Evolutionary conservation across 1,284 basidiomycete genomes (phyloP), one percentile per base, ranked within the genome.

Genomic region (Sanghuangporus sanghuang): DNA sequence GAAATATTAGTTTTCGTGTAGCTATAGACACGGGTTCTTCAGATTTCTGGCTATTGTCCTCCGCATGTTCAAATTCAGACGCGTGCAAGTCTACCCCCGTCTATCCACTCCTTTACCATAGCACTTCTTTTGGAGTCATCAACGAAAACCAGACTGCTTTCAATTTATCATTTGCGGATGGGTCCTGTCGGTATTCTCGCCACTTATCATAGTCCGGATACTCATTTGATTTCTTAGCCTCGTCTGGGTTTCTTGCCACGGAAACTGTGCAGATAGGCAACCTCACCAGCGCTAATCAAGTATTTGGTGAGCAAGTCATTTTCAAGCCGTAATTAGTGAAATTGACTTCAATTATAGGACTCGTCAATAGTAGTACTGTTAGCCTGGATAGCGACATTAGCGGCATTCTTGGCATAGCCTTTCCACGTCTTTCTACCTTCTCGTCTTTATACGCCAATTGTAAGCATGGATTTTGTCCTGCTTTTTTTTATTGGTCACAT

Each of bases 11-110:
- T 69, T 87, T 90, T 68, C 85, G 88, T 16, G 81, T 86, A n/a
- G 82, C 83, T 0, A 74, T 92, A 48, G 89, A 92, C 72, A 91
- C 90, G 0, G 90, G 79, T n/a, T 92, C 90, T 3, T 80, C 89
- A 11, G 88, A 90, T 72, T 71, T 88, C 18, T 92, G 89, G 89
- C 68, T 91, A 16, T 70, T 84, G 54, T 87, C 89, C 27, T 85
- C 88, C 3, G 78, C 71, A 6, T 92, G 90, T 73, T 72, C 72
- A 39, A 39, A 32, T n/a, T 78, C 82, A 6, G 70, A 70, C 14
- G 68, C 77, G 0, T 92, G 90, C 71, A 75, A 76, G 50, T 69
- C 70, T 1, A 75, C 86, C 16, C 90, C 90, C 16, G 78, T 77
- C 63, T 92, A 90, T 72, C 89, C 87, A 16, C 76, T 90, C 64